A percentile compares a stretch with the other conserved stretches of the same genome.
Evolutionary conservation across 2,329 filamentous ascomycete species (phyloP).

Genomic region (Phialophora expanda): DNA sequence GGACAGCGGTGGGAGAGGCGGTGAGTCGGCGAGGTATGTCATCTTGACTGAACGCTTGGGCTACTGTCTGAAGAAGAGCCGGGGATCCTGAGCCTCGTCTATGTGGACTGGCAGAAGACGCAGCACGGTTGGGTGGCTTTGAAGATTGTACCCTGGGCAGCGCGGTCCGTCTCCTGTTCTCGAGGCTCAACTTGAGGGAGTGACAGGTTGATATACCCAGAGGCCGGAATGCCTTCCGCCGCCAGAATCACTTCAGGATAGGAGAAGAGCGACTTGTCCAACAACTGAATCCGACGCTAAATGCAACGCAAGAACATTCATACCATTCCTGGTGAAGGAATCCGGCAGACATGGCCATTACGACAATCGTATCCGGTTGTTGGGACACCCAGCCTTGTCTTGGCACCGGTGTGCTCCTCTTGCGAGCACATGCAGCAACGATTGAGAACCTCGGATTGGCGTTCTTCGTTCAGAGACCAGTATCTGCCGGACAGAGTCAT

Average conservation of each 20-base stretch:
- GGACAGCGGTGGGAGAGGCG: conserved; percentile 45
- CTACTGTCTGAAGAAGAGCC: background rate
- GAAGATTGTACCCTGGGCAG: background rate
- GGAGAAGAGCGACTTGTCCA: conserved; percentile 37
- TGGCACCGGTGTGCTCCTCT: conserved; percentile 10
- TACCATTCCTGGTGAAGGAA: background rate
- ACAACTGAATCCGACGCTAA: background rate
- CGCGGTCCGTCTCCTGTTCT: background rate
- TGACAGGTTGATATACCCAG: conserved; percentile 30
- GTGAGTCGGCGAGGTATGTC: conserved; percentile 34
- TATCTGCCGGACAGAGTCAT: background rate
- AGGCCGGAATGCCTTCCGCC: conserved; percentile 39
- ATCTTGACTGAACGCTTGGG: conserved; percentile 17
- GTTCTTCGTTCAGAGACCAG: background rate
- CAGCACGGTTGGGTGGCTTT: background rate
- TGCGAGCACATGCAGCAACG: background rate
- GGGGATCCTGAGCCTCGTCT: background rate
- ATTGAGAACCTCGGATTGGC: background rate
- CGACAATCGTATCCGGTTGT: background rate
- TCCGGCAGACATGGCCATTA: background rate
- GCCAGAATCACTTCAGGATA: conserved; percentile 33
- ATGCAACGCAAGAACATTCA: background rate
- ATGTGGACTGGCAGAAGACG: background rate
- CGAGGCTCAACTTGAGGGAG: background rate
- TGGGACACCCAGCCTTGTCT: conserved; percentile 27